phyloP scores from a whole-genome alignment of 192 early-diverging fungal genomes.

The Allomyces arbusculus region DNA sequence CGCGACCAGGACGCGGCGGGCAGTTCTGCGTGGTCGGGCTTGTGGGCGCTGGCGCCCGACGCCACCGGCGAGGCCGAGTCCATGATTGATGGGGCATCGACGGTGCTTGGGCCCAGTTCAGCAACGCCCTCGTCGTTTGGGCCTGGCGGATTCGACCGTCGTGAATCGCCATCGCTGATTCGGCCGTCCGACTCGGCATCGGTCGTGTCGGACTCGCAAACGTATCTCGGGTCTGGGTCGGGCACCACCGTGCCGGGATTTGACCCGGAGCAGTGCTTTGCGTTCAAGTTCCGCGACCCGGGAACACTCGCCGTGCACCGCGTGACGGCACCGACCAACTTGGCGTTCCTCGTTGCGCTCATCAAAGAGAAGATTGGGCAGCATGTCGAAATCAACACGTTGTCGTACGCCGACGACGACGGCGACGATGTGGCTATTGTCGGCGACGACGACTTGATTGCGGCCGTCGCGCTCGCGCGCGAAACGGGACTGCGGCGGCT shows the following conservation, averaged over 20 bases:
- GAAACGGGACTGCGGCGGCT: conserved; percentile 57
- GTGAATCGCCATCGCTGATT: not conserved
- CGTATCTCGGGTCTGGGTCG: conserved; percentile 28
- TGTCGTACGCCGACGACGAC: conserved; percentile 83
- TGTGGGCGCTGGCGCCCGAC: too few species aligned
- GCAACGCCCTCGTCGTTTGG: conserved; percentile 10
- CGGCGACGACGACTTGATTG: conserved; percentile 52
- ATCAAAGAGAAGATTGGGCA: conserved; percentile 18
- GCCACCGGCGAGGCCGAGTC: not conserved
- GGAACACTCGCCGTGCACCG: conserved; percentile 19
- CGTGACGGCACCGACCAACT: conserved; percentile 33
- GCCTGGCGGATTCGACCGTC: not conserved
- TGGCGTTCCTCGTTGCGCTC: conserved; percentile 30
- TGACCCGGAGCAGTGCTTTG: conserved; percentile 56
- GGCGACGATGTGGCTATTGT: conserved; percentile 64
- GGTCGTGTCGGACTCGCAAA: not conserved
- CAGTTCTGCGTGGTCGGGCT: too few species aligned
- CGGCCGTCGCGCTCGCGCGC: conserved; percentile 62
- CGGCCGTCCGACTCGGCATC: not conserved
- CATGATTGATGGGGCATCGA: not conserved
- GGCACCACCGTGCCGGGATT: conserved; percentile 47
- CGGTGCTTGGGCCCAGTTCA: conserved; percentile 11
- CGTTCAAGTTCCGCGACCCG: conserved; percentile 25
- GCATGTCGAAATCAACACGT: conserved; percentile 20
- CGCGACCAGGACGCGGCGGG: too few species aligned